phyloP scores from a whole-genome alignment of 2,329 filamentous ascomycete genomes.

The Aspergillus transmontanensis region DNA sequence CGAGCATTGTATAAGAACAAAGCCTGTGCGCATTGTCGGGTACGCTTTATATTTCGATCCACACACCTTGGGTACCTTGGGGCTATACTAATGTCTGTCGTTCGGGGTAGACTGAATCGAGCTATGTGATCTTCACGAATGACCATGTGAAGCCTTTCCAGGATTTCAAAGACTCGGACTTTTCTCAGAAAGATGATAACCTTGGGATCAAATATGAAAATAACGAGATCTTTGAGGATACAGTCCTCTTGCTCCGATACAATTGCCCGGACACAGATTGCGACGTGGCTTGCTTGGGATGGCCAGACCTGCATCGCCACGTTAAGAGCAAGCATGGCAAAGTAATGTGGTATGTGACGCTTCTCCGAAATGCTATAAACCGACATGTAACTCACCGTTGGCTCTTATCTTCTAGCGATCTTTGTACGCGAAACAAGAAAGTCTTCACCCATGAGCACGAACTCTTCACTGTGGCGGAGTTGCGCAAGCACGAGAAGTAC shows the following conservation, averaged over 20 bases:
- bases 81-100: constrained; percentile 15
- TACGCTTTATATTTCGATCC: constrained; percentile 48
- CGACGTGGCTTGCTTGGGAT: constrained; percentile 80
- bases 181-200: constrained; percentile 77
- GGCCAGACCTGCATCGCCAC: constrained; percentile 78
- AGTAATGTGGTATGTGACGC: constrained; percentile 70
- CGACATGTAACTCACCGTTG: constrained; percentile 7
- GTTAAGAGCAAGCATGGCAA: constrained; percentile 81
- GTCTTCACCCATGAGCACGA: constrained; percentile 98
- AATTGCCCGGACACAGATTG: constrained; percentile 89
- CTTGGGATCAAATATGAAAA: constrained; percentile 91
- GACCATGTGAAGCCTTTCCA: constrained; percentile 79
- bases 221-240: constrained; percentile 87
- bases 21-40: constrained; percentile 92
- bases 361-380: not conserved
- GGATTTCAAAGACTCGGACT: constrained; percentile 74
- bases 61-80: not conserved
- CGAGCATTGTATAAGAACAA: constrained; percentile 95
- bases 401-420: constrained; percentile 56
- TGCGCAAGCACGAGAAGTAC: constrained; percentile 83
- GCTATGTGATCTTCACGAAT: constrained; percentile 89
- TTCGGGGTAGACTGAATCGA: constrained; percentile 43
- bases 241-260: constrained; percentile 82
- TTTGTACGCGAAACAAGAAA: constrained; percentile 93
- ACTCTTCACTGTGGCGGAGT: constrained; percentile 77